These are phyloP conservation scores for Boletus tylopilopsis DNA, from an alignment of 768 basidiomycete species.

Conservation along the genomic window DNA sequence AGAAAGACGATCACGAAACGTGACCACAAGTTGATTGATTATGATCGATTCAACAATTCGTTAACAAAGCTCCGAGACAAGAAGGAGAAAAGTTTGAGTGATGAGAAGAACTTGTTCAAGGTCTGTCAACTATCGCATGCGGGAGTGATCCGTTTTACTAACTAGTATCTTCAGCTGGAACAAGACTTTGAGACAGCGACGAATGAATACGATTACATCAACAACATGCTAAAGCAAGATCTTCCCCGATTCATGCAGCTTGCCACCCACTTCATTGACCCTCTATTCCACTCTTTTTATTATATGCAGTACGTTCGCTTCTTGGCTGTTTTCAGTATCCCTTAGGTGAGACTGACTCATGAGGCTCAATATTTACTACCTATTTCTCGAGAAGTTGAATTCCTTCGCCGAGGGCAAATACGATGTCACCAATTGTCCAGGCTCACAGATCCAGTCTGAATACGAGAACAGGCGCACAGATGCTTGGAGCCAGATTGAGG, in stretches of 20 bases:
- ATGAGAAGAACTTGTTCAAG: constrained; percentile 98
- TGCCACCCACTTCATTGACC: constrained; percentile 87
- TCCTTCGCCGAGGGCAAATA: constrained; percentile 80
- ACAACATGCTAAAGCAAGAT: constrained; percentile 85
- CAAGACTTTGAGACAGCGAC: constrained; percentile 94
- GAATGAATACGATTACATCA: constrained; percentile 92
- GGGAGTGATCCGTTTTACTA: neutral
- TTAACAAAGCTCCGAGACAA: constrained; percentile 95
- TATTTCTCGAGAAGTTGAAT: constrained; percentile 92
- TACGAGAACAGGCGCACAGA: constrained; percentile 86
- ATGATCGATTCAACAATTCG: constrained; percentile 94
- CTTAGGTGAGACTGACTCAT: neutral
- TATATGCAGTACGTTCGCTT: constrained; percentile 88
- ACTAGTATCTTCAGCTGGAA: constrained; percentile 56
- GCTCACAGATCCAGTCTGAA: constrained; percentile 66
- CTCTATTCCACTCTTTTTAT: constrained; percentile 97
- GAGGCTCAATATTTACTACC: constrained; percentile 91
- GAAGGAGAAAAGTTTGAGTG: constrained; percentile 93
- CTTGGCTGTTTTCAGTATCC: neutral
- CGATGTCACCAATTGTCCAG: constrained; percentile 59
- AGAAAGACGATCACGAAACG: constrained; percentile 95
- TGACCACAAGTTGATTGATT: constrained; percentile 96
- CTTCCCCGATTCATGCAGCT: constrained; percentile 90
- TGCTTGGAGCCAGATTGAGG: constrained; percentile 73
- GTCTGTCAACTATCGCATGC: constrained; percentile 35